Evolutionary conservation across 2,329 filamentous ascomycete species (phyloP).

Genomic region (Monosporascus ibericus): DNA sequence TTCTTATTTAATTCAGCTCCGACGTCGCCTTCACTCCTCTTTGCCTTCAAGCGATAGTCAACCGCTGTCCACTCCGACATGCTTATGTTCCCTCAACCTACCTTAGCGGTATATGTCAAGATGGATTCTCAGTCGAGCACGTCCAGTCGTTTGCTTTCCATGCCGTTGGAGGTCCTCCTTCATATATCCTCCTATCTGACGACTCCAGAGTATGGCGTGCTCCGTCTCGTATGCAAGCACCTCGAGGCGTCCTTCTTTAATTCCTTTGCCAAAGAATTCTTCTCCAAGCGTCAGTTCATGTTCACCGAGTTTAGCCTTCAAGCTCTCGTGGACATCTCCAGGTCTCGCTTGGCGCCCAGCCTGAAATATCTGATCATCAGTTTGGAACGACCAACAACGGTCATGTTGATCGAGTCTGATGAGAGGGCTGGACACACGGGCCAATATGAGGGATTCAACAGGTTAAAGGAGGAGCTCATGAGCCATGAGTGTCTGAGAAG

Average conservation of each 20-base stretch:
- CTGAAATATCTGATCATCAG: slow-evolving; percentile 45
- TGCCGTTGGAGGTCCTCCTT: slow-evolving; percentile 55
- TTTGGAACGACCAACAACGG: slow-evolving; percentile 23
- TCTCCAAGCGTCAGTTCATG: slow-evolving; percentile 62
- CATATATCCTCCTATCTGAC: slow-evolving; percentile 46
- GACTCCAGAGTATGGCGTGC: slow-evolving; percentile 47
- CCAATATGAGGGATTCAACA: slow-evolving; percentile 17
- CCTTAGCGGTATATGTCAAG: background rate
- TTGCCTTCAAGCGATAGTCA: too few species aligned
- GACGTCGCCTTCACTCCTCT: too few species aligned
- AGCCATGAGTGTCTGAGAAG: slow-evolving; percentile 27
- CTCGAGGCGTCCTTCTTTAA: slow-evolving; percentile 49
- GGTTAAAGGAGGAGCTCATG: slow-evolving; percentile 17
- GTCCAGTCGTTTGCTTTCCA: slow-evolving; percentile 15
- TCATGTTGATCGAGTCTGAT: slow-evolving; percentile 10
- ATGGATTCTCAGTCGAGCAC: slow-evolving; percentile 4
- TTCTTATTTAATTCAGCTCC: too few species aligned
- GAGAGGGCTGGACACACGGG: slow-evolving; percentile 13
- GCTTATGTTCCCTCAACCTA: too few species aligned
- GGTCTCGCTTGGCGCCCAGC: slow-evolving; percentile 31
- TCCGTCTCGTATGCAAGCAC: slow-evolving; percentile 50
- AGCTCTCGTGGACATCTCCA: slow-evolving; percentile 43
- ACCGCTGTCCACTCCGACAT: too few species aligned
- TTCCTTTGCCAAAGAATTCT: slow-evolving; percentile 56
- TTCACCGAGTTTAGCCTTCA: slow-evolving; percentile 47